These are phyloP conservation scores for Pterulicium gracile DNA, from an alignment of 1,284 basidiomycete genomes.

Conservation along the genomic window DNA sequence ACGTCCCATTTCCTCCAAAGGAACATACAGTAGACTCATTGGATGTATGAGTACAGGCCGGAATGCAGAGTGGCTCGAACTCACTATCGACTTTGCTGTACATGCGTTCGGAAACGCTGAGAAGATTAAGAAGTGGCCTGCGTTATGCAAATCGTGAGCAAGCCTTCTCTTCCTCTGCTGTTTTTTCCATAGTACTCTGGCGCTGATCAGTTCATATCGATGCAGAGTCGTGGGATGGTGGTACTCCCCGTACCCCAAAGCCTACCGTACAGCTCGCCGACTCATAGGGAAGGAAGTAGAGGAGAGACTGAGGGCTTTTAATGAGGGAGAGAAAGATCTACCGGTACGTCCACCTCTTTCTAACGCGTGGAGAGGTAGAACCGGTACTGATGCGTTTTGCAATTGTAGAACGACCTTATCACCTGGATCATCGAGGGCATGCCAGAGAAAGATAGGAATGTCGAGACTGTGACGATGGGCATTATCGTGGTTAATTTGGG, in stretches of 20 bases:
- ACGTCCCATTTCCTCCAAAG: constrained; percentile 7
- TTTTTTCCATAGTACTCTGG: neutral
- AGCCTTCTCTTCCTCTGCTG: neutral
- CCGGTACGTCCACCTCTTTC: neutral
- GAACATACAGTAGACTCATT: neutral
- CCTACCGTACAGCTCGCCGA: neutral
- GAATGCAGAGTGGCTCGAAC: constrained; percentile 16
- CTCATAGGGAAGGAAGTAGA: neutral
- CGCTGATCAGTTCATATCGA: neutral
- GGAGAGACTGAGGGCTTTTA: neutral
- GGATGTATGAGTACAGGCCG: constrained; percentile 13
- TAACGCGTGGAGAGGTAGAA: neutral
- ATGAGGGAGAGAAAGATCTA: neutral
- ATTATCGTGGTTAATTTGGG: neutral
- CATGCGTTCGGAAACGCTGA: constrained; percentile 12
- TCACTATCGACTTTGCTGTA: constrained; percentile 16
- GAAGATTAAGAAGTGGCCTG: constrained; percentile 15
- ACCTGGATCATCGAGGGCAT: neutral
- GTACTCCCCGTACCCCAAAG: neutral
- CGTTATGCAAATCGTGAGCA: constrained; percentile 3
- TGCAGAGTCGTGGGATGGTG: neutral
- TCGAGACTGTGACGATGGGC: neutral
- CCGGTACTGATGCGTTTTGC: neutral
- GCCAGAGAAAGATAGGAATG: neutral
- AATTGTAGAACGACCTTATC: neutral